Base-by-base conservation (phyloP, 441 rosid genomes). In the Brassica balearica region DNA sequence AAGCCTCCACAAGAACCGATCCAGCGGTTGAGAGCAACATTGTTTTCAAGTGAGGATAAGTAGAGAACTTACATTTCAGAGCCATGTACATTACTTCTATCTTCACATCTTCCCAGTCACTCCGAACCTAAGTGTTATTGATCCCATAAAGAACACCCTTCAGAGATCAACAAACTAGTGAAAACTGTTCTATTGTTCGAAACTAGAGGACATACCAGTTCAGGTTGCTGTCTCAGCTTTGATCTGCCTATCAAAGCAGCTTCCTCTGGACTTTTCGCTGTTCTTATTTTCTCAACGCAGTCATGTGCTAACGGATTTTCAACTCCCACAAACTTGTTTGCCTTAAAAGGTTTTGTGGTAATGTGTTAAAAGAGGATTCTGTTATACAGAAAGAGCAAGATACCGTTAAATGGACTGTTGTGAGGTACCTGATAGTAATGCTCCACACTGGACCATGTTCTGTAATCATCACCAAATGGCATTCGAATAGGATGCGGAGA, bases 401-500 rank as follows among this genome's bases (percentile, higher is more conserved):
- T 6, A 77, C 48, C 51, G 48, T 32, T 43, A 80, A 53, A 63
- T 62, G 32, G 3, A 25, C 19, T 29, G 71, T 67, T 17, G 34
- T 3, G 53, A 53, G 48, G 73, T 86, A 91, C 97, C 97, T 95
- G 96, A 82, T 91, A 95, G 82, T 86, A 95, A 77, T 93, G 98
- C 81, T 95, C 98, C 23, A 91, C 94, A 76, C 80, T 89, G 19
- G 91, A 77, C 99, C 99, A 95, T 41, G 88, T 87, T 66, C 63
- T 78, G 75, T 86, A 89, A 56, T 82, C 77, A 74, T 79, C 43
- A 1, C 64, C 82, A 65, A 78, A 86, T 0, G 85, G 90, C 96
- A 95, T 90, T 82, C 86, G 88, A 76, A 95, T 88, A 65, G 92
- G 87, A 84, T 95, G 99, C 15, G 94, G 96, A 67, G 98, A 95